Evolutionary conservation across 2,329 filamentous ascomycete genomes (phyloP).

Genomic region (Penicillium olsonii): DNA sequence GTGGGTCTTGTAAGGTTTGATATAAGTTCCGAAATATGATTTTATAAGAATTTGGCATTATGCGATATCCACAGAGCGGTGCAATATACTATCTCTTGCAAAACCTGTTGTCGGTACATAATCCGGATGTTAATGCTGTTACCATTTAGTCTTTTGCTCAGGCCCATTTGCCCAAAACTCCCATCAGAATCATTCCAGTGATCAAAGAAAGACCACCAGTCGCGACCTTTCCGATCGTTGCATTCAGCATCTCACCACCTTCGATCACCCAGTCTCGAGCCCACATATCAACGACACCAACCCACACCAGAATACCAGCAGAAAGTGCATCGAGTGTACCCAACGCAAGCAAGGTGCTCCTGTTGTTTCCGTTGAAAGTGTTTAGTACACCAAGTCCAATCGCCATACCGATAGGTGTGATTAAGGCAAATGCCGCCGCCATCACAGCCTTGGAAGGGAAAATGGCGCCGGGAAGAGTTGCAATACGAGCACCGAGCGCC

Average conservation of each 20-base stretch:
- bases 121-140: too few species aligned
- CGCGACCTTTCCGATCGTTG: constrained; percentile 51
- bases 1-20: too few species aligned
- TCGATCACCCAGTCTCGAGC: constrained; percentile 70
- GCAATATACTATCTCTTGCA: too few species aligned
- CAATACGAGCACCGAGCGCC: constrained; percentile 71
- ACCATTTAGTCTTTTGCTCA: constrained; percentile 34
- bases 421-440: constrained; percentile 64
- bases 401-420: constrained; percentile 77
- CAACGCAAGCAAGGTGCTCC: constrained; percentile 67
- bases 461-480: constrained; percentile 49
- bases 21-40: too few species aligned
- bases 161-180: constrained; percentile 74
- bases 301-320: constrained; percentile 77
- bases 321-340: constrained; percentile 73
- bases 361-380: constrained; percentile 72
- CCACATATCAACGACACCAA: constrained; percentile 79
- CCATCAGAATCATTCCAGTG: constrained; percentile 68
- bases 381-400: constrained; percentile 73
- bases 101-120: too few species aligned
- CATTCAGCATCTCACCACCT: constrained; percentile 58
- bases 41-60: too few species aligned
- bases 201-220: constrained; percentile 59
- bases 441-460: constrained; percentile 57
- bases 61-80: too few species aligned